Percentiles rank a stretch among this genome's conserved stretches.
phyloP scores from a whole-genome alignment of 805 yeast species.

The Ogataea siamensis region DNA sequence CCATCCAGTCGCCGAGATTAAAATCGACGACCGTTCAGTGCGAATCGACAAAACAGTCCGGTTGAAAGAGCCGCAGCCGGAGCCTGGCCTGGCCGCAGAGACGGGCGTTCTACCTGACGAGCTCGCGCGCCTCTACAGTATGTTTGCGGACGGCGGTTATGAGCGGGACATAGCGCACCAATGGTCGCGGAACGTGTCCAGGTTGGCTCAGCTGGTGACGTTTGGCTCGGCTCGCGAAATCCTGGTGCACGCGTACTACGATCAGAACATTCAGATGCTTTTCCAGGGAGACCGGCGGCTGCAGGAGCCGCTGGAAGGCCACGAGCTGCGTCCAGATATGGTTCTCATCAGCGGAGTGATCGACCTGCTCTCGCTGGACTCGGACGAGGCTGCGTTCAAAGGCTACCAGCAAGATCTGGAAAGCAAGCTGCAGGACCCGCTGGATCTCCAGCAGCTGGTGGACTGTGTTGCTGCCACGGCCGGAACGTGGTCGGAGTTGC shows the following conservation, averaged over 20 bases:
- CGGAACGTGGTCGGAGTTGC: constrained; percentile 28
- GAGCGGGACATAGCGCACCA: constrained; percentile 24
- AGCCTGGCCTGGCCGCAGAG: background rate
- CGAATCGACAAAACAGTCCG: constrained; percentile 11
- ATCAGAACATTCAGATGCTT: constrained; percentile 24
- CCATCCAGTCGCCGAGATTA: constrained; percentile 37
- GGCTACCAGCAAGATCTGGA: constrained; percentile 25
- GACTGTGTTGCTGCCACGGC: constrained; percentile 10
- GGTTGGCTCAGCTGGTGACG: constrained; percentile 41
- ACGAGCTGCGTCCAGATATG: constrained; percentile 20
- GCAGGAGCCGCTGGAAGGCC: background rate
- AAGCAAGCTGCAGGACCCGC: constrained; percentile 7
- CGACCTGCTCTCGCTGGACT: constrained; percentile 43
- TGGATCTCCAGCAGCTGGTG: constrained; percentile 25
- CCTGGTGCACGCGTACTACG: constrained; percentile 50
- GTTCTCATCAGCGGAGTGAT: constrained; percentile 63
- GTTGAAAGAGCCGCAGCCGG: constrained; percentile 2
- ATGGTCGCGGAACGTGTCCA: constrained; percentile 43
- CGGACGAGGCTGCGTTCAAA: constrained; percentile 16
- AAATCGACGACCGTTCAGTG: constrained; percentile 4
- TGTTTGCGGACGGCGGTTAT: background rate
- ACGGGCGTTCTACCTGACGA: background rate
- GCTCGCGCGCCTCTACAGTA: background rate
- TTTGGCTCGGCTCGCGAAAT: constrained; percentile 62
- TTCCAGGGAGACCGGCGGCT: background rate